Evolutionary conservation across 495 filamentous ascomycete species (phyloP), one percentile per base, ranked within the genome.

Genomic region (Daldinia decipiens): DNA sequence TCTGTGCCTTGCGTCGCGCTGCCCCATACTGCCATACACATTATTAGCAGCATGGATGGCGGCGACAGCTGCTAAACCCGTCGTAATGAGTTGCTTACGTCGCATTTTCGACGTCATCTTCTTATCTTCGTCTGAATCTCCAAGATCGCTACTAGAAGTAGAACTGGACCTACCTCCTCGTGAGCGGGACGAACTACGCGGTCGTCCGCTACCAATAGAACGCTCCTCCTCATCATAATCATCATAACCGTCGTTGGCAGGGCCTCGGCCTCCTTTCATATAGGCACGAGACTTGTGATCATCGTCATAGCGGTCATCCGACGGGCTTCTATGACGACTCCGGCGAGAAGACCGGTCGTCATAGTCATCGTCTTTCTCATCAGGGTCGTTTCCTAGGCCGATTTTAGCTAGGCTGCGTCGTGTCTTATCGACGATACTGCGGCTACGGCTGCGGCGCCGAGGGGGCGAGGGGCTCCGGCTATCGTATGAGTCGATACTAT

Each of bases 11-110:
- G 89, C 81, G 57, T 93, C 86, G 40, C 91, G 87, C 71, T 90
- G 90, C 78, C 92, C 90, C 82, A 94, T 86, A 74, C 87, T 91
- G 68, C 86, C 84, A 80, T 94, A 92, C 61, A 97, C 85, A 62
- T 85, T 88, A 77, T 96, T 90, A 7, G 90, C 92, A 52, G 93
- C 93, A 80, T 96, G 93, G 67, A 97, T 93, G 39, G 94, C 95
- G 61, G 94, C 94, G 65, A 96, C 90, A 58, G 90, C 90, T 34
- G 94, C 94, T 70, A 97, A 79, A 45, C 93, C 92, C 52, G 92
- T 89, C 53, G 93, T 94, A 66, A 97, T 72, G 75, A 94, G 78
- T 85, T 94, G 90, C 79, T 96, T 95, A 79, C 90, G 88, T 83
- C 88, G 88, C 85, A 95, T 87, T 78, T 94, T 93, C 81, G 89